A percentile compares a stretch with the other conserved stretches of the same genome.
phyloP scores from a whole-genome alignment of 176 grass and related monocot genomes.

The Musa acuminata region DNA sequence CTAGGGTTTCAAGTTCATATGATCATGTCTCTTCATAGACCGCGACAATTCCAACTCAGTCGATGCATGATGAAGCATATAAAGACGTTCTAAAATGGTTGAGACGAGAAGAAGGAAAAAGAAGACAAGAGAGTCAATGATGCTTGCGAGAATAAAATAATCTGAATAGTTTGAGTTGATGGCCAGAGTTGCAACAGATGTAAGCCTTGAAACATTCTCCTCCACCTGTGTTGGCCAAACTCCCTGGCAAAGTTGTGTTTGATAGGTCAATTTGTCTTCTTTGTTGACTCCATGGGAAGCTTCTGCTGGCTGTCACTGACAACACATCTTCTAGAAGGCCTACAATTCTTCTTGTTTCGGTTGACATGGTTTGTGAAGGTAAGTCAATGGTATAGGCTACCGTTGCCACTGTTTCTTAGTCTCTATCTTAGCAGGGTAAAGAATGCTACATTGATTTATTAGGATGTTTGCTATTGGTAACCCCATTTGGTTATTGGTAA shows the following conservation, averaged over 20 bases:
- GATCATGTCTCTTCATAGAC: neutral
- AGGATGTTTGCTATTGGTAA: too few species aligned
- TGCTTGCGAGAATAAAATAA: neutral
- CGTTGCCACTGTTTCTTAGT: too few species aligned
- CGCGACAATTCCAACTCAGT: neutral
- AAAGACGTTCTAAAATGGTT: neutral
- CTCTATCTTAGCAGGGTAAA: too few species aligned
- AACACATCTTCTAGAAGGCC: too few species aligned
- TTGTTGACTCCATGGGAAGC: constrained; percentile 1
- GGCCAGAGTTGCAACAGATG: neutral
- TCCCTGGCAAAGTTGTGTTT: neutral
- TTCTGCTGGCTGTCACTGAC: neutral
- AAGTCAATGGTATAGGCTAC: too few species aligned
- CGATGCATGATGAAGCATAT: neutral
- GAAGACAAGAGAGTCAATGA: too few species aligned
- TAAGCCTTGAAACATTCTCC: neutral
- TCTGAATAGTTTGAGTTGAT: neutral
- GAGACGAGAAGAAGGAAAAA: neutral
- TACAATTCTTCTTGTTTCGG: neutral
- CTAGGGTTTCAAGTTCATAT: neutral
- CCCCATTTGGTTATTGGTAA: too few species aligned
- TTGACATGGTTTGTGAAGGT: neutral
- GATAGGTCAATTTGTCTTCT: neutral
- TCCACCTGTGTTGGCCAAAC: neutral
- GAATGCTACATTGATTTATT: too few species aligned